These are phyloP conservation scores for Brassica balearica DNA, from an alignment of 441 rosid genomes.

Conservation along the genomic window DNA sequence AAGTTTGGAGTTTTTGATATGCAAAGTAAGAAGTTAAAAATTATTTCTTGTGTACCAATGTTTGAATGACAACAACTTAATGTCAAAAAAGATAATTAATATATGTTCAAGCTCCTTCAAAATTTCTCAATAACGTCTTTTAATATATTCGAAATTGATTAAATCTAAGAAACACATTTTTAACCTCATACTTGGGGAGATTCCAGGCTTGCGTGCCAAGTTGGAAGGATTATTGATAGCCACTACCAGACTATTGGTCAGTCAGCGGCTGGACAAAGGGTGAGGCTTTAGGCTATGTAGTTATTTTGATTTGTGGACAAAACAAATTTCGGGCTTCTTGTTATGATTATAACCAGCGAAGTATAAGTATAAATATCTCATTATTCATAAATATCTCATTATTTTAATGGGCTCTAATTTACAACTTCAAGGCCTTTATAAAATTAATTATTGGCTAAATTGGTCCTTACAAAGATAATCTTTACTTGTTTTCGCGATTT, in stretches of 20 bases:
- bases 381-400: neutral
- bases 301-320: neutral
- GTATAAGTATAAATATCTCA: neutral
- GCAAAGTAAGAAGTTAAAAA: neutral
- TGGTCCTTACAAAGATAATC: neutral
- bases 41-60: neutral
- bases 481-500: neutral
- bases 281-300: no score
- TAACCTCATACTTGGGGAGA: neutral
- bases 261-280: no score
- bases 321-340: neutral
- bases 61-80: neutral
- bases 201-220: neutral
- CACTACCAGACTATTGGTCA: no score
- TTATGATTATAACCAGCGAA: neutral
- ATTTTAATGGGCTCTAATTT: constrained; percentile 7
- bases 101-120: neutral
- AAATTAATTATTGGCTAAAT: neutral
- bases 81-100: neutral
- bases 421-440: constrained; percentile 5
- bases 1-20: neutral
- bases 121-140: neutral
- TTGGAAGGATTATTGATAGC: neutral
- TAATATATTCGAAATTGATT: neutral
- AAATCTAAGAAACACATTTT: neutral